phyloP scores from a whole-genome alignment of 116 monocot species.

The Papilionanthe hybrid region DNA sequence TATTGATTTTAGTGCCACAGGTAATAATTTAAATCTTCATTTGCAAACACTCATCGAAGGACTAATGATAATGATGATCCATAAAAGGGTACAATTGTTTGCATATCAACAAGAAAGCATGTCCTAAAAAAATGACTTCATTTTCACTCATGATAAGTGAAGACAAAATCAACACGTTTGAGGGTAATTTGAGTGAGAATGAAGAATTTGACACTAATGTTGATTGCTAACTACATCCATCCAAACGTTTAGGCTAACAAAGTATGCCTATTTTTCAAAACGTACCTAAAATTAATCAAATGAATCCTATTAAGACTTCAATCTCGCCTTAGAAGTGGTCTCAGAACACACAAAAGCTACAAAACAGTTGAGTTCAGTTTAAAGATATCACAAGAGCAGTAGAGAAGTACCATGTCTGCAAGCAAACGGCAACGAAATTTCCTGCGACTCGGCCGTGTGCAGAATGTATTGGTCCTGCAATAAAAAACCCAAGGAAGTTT shows the following conservation, averaged over 20 bases:
- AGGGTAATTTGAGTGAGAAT: too few relatives aligned
- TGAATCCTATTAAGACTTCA: background rate
- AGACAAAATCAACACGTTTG: too few relatives aligned
- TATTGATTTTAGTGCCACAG: too few relatives aligned
- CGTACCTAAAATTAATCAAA: background rate
- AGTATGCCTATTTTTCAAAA: background rate
- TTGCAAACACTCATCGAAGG: too few relatives aligned
- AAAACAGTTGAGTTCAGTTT: background rate
- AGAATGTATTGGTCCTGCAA: conserved; percentile 82
- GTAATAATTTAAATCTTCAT: too few relatives aligned
- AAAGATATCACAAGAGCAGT: background rate
- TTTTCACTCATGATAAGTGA: too few relatives aligned
- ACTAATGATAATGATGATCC: too few relatives aligned
- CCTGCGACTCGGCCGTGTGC: conserved; percentile 69
- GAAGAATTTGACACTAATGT: background rate
- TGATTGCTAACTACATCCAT: conserved; percentile 7
- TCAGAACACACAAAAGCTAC: background rate
- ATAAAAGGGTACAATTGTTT: too few relatives aligned
- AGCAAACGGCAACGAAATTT: conserved; percentile 76
- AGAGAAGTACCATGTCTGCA: conserved; percentile 72
- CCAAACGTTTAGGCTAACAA: background rate
- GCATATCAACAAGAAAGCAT: too few relatives aligned
- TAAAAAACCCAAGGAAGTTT: background rate
- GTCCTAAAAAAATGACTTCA: too few relatives aligned
- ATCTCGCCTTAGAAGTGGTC: background rate